Evolutionary conservation across 1,284 basidiomycete species (phyloP).

Genomic region (Papiliotrema flavescens): DNA sequence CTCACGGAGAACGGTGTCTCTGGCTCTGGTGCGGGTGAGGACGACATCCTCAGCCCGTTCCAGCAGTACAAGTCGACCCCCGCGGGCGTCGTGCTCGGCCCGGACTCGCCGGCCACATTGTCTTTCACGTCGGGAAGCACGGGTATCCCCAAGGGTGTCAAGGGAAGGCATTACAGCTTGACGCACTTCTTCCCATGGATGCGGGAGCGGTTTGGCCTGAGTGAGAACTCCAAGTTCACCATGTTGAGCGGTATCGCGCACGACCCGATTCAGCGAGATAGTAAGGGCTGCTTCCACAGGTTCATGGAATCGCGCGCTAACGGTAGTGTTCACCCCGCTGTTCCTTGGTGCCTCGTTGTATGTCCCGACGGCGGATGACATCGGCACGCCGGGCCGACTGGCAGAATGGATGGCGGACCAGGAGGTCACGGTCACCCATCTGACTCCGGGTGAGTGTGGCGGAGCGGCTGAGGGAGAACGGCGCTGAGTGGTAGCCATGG

Average conservation of each 20-base stretch:
- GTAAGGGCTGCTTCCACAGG: slow-evolving; percentile 55
- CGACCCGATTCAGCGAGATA: slow-evolving; percentile 98
- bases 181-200: slow-evolving; percentile 99
- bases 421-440: slow-evolving; percentile 86
- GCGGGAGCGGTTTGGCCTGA: slow-evolving; percentile 80
- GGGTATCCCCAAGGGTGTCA: slow-evolving; percentile 96
- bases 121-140: slow-evolving; percentile 98
- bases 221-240: slow-evolving; percentile 79
- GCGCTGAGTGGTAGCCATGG: slow-evolving; percentile 68
- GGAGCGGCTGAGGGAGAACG: neutral
- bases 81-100: slow-evolving; percentile 80
- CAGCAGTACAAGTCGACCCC: slow-evolving; percentile 50
- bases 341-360: slow-evolving; percentile 96
- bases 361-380: slow-evolving; percentile 95
- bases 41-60: slow-evolving; percentile 49
- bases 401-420: slow-evolving; percentile 98
- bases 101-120: slow-evolving; percentile 90
- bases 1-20: slow-evolving; percentile 64
- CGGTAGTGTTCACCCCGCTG: slow-evolving; percentile 92
- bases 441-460: slow-evolving; percentile 63
- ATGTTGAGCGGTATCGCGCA: slow-evolving; percentile 99
- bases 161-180: slow-evolving; percentile 89
- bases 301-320: neutral
- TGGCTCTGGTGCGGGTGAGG: slow-evolving; percentile 57
- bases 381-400: slow-evolving; percentile 91